Percentiles rank a stretch among this genome's conserved stretches.
Conservation (phyloP, 805 yeast genomes). For the Sugiyamaella lignohabitans region DNA sequence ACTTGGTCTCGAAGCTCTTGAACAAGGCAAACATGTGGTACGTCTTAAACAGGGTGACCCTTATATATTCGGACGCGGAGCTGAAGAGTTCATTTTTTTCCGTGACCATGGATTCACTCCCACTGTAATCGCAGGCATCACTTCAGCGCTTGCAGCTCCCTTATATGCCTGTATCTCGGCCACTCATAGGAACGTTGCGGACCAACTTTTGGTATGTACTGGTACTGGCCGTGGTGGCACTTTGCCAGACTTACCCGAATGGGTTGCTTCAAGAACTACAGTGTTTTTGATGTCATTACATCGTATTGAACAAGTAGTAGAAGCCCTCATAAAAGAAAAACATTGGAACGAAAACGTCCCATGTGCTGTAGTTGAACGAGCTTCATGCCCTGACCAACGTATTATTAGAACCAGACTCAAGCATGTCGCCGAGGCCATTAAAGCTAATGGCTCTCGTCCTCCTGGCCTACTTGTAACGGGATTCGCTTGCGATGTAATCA, state of each 20-base stretch:
- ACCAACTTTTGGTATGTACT: constrained; percentile 87
- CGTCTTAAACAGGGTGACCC: constrained; percentile 96
- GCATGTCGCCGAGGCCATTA: constrained; percentile 65
- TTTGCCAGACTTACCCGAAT: constrained; percentile 71
- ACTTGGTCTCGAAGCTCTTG: constrained; percentile 61
- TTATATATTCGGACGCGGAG: constrained; percentile 92
- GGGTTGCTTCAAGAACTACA: constrained; percentile 65
- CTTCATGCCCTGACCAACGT: constrained; percentile 90
- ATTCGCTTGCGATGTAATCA: constrained; percentile 56
- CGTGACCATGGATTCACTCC: constrained; percentile 62
- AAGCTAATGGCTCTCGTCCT: constrained; percentile 77
- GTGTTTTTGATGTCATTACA: constrained; percentile 88
- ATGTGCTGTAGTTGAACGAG: constrained; percentile 81
- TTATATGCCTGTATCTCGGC: constrained; percentile 78
- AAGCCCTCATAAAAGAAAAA: constrained; percentile 42
- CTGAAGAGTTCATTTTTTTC: constrained; percentile 79
- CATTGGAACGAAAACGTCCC: constrained; percentile 71
- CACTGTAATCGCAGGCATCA: constrained; percentile 75
- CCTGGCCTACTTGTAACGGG: constrained; percentile 89
- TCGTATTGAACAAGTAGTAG: constrained; percentile 40
- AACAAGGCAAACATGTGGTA: constrained; percentile 69
- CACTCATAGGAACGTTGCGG: constrained; percentile 87
- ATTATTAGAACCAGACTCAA: constrained; percentile 66
- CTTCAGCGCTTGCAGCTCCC: constrained; percentile 86
- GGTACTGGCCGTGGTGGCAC: constrained; percentile 91